Percentiles rank a stretch among this genome's conserved stretches.
Evolutionary conservation across 106 monocot species (phyloP).

Genomic region (Triglochin maritima): DNA sequence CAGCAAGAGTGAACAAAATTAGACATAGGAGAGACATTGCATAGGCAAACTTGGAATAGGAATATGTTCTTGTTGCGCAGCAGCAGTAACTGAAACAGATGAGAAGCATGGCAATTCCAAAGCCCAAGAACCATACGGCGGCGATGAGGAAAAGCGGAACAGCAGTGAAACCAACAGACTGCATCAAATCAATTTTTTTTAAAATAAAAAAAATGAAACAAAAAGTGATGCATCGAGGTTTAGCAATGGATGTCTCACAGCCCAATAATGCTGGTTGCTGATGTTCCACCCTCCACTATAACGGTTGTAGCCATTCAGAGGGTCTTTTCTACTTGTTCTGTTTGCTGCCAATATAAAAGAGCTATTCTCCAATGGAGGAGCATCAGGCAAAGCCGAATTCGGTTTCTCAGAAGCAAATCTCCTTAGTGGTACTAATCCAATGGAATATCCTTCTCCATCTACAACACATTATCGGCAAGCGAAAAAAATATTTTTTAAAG

Average conservation of each 20-base stretch:
- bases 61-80: conserved; percentile 29
- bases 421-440: not conserved
- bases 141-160: conserved; percentile 42
- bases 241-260: conserved; percentile 35
- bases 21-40: conserved; percentile 42
- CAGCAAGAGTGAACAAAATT: conserved; percentile 37
- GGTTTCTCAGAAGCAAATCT: not conserved
- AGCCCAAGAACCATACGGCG: conserved; percentile 45
- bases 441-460: not conserved
- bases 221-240: not conserved
- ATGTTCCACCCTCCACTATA: conserved; percentile 98
- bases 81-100: conserved; percentile 55
- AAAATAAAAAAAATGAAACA: not conserved
- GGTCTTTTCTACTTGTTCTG: conserved; percentile 68
- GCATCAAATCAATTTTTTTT: not conserved
- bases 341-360: conserved; percentile 52
- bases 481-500: not conserved
- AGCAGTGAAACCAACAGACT: conserved; percentile 71
- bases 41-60: conserved; percentile 48
- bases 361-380: conserved; percentile 7
- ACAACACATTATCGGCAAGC: not conserved
- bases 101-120: conserved; percentile 38
- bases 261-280: conserved; percentile 74
- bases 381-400: not conserved
- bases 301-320: conserved; percentile 33